Percentiles rank a stretch among this genome's conserved stretches.
Conservation (phyloP, 495 filamentous ascomycete species). For the Chaetomium cochliodes region DNA sequence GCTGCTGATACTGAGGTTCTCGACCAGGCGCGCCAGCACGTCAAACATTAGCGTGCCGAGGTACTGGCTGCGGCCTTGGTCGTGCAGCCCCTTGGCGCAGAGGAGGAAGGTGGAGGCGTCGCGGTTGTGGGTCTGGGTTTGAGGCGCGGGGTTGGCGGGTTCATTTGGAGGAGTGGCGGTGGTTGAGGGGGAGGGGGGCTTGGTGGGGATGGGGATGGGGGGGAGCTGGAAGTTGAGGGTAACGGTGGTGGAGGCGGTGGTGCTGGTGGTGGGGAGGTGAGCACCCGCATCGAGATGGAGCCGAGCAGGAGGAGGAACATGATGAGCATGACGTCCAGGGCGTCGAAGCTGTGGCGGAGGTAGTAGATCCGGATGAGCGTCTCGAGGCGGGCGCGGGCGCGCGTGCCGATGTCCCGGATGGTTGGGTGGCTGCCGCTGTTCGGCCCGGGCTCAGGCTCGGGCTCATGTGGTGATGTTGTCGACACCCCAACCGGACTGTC, state of each 20-base stretch:
- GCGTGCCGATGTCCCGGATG: conserved; percentile 11
- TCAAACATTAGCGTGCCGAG: conserved; percentile 26
- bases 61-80: conserved; percentile 38
- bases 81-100: conserved; percentile 38
- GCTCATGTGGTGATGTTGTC: conserved; percentile 23
- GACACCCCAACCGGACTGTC: not conserved
- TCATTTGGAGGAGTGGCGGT: too few species aligned
- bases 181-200: too few species aligned
- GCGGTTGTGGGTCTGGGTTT: not conserved
- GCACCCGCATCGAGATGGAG: conserved; percentile 2
- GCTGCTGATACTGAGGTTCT: not conserved
- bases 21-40: not conserved
- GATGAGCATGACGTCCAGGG: conserved; percentile 35
- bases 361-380: conserved; percentile 43
- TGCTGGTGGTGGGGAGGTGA: not conserved
- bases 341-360: conserved; percentile 42
- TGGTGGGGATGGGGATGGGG: too few species aligned
- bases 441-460: conserved; percentile 24
- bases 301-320: conserved; percentile 31
- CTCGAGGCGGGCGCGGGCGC: conserved; percentile 34
- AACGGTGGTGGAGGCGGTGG: too few species aligned
- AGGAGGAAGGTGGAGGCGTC: conserved; percentile 36
- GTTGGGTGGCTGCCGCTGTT: not conserved
- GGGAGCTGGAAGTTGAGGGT: too few species aligned
- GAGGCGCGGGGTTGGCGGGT: not conserved